These are phyloP conservation scores for Capsicum pubescens DNA, from an alignment of 257 asterid species.

Conservation along the genomic window DNA sequence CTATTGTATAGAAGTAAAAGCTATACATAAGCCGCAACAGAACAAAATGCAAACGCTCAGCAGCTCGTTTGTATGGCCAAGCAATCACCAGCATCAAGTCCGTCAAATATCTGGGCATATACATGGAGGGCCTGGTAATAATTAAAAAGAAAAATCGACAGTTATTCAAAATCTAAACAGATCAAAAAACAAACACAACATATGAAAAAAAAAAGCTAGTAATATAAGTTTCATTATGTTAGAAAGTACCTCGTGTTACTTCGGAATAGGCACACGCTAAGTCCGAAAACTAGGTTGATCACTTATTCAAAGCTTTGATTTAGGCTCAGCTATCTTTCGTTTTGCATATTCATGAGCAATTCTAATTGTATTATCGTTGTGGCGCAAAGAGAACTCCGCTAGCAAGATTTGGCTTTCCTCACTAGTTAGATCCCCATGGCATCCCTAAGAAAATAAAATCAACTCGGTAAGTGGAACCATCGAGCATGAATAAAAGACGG, in stretches of 20 bases:
- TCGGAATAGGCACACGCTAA: background rate
- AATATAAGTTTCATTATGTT: background rate
- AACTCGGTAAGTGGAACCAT: conserved; percentile 9
- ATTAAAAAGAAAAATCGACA: background rate
- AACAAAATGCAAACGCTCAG: background rate
- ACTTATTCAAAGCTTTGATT: conserved; percentile 48
- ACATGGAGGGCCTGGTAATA: background rate
- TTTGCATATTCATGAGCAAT: conserved; percentile 70
- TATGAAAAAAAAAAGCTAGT: background rate
- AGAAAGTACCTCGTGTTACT: background rate
- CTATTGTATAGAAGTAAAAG: background rate
- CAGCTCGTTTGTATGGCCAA: background rate
- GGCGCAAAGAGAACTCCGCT: conserved; percentile 92
- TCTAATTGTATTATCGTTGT: conserved; percentile 59
- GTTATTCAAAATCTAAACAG: background rate
- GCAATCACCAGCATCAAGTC: no score
- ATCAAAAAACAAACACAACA: background rate
- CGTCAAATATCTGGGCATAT: background rate
- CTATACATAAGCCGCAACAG: background rate
- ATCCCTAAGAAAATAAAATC: conserved; percentile 53
- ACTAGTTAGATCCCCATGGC: conserved; percentile 78
- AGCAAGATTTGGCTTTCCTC: conserved; percentile 76
- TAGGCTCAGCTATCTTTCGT: conserved; percentile 51
- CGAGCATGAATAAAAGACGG: background rate
- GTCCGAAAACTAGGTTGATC: background rate